A percentile compares a stretch with the other conserved stretches of the same genome.
Conservation (phyloP, 331 rosid species). For the Acacia pycnantha region DNA sequence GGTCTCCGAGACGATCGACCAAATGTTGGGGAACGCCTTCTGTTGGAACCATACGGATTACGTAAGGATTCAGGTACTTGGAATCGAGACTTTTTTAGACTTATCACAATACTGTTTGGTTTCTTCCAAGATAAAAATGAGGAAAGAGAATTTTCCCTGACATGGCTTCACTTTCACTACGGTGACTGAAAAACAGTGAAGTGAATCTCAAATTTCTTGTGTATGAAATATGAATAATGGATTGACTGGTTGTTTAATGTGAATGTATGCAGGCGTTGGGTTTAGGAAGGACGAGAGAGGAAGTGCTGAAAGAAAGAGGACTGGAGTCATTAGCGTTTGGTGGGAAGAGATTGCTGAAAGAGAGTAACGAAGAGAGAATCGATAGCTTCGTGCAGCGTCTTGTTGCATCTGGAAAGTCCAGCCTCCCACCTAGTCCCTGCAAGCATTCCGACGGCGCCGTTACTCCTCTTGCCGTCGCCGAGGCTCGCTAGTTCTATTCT, state of each 20-base stretch:
- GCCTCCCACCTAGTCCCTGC: conserved; percentile 93
- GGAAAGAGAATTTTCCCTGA: not conserved
- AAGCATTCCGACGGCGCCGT: conserved; percentile 57
- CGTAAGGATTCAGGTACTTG: conserved; percentile 83
- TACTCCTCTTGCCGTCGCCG: conserved; percentile 37
- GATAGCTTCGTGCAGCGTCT: conserved; percentile 75
- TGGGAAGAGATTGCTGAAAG: conserved; percentile 89
- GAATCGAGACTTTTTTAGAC: not conserved
- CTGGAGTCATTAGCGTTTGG: conserved; percentile 92
- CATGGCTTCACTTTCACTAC: not conserved
- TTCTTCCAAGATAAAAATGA: conserved; percentile 27
- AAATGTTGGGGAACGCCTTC: conserved; percentile 94
- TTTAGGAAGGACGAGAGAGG: conserved; percentile 46
- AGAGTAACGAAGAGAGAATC: conserved; percentile 83
- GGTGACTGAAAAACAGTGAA: not conserved
- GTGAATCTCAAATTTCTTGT: not conserved
- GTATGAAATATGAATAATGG: not conserved
- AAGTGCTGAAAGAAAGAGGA: conserved; percentile 72
- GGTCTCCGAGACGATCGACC: conserved; percentile 90
- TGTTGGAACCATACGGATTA: conserved; percentile 91
- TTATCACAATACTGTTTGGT: conserved; percentile 27
- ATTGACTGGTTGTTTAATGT: conserved; percentile 4
- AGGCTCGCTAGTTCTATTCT: conserved; percentile 34
- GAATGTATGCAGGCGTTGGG: conserved; percentile 60
- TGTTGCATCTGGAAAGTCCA: conserved; percentile 73